Percentiles rank a stretch among this genome's conserved stretches.
Evolutionary conservation across 768 basidiomycete genomes (phyloP).

Genomic region (Naganishia antarctica): DNA sequence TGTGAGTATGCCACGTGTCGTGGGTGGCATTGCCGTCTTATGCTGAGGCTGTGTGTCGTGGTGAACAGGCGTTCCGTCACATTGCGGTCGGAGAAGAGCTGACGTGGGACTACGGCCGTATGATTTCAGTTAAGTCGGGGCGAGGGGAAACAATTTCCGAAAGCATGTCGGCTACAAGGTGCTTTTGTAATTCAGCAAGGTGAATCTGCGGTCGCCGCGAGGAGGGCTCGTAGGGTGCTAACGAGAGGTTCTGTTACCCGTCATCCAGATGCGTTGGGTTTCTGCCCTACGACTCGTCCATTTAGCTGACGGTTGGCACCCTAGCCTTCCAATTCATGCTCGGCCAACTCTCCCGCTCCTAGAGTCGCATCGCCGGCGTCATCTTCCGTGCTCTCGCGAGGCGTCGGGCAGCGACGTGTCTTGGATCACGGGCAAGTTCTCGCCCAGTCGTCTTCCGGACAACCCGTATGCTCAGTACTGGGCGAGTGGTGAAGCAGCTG

Average conservation of each 20-base stretch:
- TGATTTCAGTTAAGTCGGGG: not conserved
- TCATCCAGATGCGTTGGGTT: not conserved
- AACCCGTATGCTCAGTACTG: not conserved
- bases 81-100: slow-evolving; percentile 43
- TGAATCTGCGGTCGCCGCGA: not conserved
- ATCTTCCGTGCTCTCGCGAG: not conserved
- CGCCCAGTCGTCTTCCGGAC: not conserved
- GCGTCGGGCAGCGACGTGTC: slow-evolving; percentile 15
- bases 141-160: not conserved
- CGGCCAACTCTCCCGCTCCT: slow-evolving; percentile 22
- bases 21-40: not conserved
- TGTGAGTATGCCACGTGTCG: slow-evolving; percentile 31
- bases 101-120: slow-evolving; percentile 45
- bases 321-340: no score
- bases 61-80: slow-evolving; percentile 35
- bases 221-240: not conserved
- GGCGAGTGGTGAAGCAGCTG: not conserved
- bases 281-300: not conserved
- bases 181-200: not conserved
- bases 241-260: not conserved
- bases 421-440: slow-evolving; percentile 8
- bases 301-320: no score
- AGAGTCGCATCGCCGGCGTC: not conserved
- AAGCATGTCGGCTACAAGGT: not conserved
- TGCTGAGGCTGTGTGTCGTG: slow-evolving; percentile 1